Evolutionary conservation across 164 flowering plant species (phyloP), one percentile per base, ranked within the genome.

Genomic region (Vitis vinifera): DNA sequence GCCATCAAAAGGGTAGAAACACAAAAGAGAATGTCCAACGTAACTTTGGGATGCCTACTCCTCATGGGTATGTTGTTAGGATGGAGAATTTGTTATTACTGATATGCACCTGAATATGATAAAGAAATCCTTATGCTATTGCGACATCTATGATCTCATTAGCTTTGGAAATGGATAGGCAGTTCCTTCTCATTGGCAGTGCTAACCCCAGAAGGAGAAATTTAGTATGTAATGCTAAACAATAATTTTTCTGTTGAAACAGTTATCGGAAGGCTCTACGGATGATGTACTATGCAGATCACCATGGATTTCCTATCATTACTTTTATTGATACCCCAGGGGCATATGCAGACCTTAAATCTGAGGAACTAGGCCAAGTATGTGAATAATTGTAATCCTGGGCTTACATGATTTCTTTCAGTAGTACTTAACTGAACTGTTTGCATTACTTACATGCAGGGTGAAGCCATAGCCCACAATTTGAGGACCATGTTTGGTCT

Each of bases 21-120:
- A 90, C 99, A 49, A 95, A 95, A 78, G 99, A 93, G 77, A 93
- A 91, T 72, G 90, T 95, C 64, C 71, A 82, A 63, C 92, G 98
- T n/a, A 95, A 95, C 80, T 95, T 95, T 85, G 99, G 97, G 66
- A 95, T 95, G 99, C 99, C 99, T 79, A 93, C 98, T 72, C 99
- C 99, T 15, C 98, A 95, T 75, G 99, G 99, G 98, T 95, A 87
- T 80, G 84, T 69, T 48, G 44, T 37, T 37, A 37, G 44, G 7
- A 37, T 67, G 59, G 16, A 31, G 23, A 62, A 31, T 15, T 12
- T 10, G 14, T 69, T 29, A 59, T 55, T 53, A 2, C 10, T 66
- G 37, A 59, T 11, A 3, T 55, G 59, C 23, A 4, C 31, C 29
- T 51, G 69, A 71, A 8, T 59, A 65, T 7, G 60, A 37, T 30